These are phyloP conservation scores for Fusarium concolor DNA, from an alignment of 2,329 filamentous ascomycete genomes.

Conservation along the genomic window DNA sequence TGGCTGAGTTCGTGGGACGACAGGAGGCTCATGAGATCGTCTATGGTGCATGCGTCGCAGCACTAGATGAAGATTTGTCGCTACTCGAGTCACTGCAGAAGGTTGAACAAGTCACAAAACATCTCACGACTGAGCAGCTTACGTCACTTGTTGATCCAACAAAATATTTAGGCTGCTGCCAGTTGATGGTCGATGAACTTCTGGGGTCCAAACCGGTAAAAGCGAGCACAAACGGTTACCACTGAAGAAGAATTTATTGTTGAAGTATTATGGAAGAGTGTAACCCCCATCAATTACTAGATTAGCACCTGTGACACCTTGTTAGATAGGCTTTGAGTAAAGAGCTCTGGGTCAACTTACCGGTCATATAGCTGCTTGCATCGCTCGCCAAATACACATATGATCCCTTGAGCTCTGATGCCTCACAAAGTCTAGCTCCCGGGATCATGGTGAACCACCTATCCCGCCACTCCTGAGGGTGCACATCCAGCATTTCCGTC, in stretches of 20 bases:
- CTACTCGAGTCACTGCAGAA: slow-evolving; percentile 17
- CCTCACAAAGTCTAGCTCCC: slow-evolving; percentile 43
- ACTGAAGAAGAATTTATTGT: no score
- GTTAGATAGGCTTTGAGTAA: background rate
- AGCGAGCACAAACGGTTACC: no score
- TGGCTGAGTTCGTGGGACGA: slow-evolving; percentile 64
- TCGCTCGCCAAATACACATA: slow-evolving; percentile 55
- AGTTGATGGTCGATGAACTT: slow-evolving; percentile 33
- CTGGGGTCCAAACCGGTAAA: background rate
- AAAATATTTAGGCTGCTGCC: slow-evolving; percentile 32
- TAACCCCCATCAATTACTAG: slow-evolving; percentile 45
- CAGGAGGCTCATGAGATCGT: slow-evolving; percentile 67
- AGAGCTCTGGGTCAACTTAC: background rate
- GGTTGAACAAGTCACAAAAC: background rate
- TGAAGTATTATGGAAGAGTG: slow-evolving; percentile 31
- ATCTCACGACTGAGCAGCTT: slow-evolving; percentile 10
- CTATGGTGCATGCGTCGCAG: slow-evolving; percentile 60
- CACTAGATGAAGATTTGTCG: slow-evolving; percentile 7
- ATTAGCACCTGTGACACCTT: slow-evolving; percentile 38
- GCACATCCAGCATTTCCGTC: slow-evolving; percentile 39
- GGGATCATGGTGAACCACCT: slow-evolving; percentile 39
- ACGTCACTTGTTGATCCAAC: slow-evolving; percentile 23
- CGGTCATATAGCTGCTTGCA: slow-evolving; percentile 56
- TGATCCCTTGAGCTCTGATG: slow-evolving; percentile 51
- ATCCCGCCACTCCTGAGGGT: slow-evolving; percentile 38